These are phyloP conservation scores for Cyberlindnera galapagoensis DNA, from an alignment of 805 yeast genomes.

Conservation along the genomic window DNA sequence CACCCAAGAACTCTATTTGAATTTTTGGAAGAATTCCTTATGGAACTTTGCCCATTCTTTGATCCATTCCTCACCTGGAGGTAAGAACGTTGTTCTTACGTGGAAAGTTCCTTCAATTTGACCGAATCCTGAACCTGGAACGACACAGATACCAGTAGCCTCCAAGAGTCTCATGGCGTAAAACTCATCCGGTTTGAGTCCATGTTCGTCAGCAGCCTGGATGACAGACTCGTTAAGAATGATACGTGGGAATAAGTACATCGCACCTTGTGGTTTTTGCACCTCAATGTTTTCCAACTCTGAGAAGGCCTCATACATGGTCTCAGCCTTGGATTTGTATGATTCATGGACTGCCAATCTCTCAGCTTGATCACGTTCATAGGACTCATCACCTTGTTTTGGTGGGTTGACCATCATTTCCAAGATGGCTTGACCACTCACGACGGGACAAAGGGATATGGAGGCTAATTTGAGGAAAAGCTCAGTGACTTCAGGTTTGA, in stretches of 20 bases:
- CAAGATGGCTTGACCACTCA: slow-evolving; percentile 88
- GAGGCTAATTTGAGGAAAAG: slow-evolving; percentile 81
- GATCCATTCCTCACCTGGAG: slow-evolving; percentile 93
- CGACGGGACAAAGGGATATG: slow-evolving; percentile 89
- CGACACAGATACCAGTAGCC: slow-evolving; percentile 90
- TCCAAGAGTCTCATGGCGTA: slow-evolving; percentile 84
- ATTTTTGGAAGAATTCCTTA: slow-evolving; percentile 45
- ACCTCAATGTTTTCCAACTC: slow-evolving; percentile 78
- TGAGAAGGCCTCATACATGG: slow-evolving; percentile 63
- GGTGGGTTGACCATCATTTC: slow-evolving; percentile 96
- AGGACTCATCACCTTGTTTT: slow-evolving; percentile 65
- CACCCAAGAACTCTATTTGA: not conserved
- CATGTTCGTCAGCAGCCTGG: slow-evolving; percentile 48
- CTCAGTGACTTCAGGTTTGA: slow-evolving; percentile 60
- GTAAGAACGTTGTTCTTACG: slow-evolving; percentile 91
- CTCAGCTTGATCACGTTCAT: slow-evolving; percentile 58
- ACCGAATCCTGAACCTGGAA: slow-evolving; percentile 97
- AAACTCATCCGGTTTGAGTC: slow-evolving; percentile 72
- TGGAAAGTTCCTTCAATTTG: slow-evolving; percentile 87
- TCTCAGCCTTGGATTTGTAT: slow-evolving; percentile 55
- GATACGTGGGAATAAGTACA: slow-evolving; percentile 89
- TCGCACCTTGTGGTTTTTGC: slow-evolving; percentile 92
- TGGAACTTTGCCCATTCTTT: slow-evolving; percentile 76
- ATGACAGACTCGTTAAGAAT: slow-evolving; percentile 59
- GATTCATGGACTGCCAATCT: slow-evolving; percentile 53